Evolutionary conservation across 2,329 filamentous ascomycete species (phyloP).

Genomic region (Fusarium sp.): DNA sequence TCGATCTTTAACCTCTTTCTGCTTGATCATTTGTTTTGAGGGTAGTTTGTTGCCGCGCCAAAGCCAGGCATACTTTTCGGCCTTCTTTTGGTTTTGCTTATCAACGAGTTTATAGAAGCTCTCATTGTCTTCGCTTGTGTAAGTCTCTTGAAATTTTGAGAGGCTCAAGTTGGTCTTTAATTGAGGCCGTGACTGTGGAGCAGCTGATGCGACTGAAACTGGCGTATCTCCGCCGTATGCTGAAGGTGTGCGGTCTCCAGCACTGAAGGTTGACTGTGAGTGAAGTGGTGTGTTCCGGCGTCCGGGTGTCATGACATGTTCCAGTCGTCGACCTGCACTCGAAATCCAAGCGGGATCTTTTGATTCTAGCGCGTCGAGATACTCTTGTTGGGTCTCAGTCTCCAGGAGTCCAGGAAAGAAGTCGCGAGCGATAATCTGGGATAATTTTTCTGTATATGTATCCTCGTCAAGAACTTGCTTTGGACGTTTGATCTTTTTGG

Average conservation of each 20-base stretch:
- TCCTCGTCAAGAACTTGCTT: conserved; percentile 92
- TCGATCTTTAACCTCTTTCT: conserved; percentile 69
- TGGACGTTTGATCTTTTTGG: conserved; percentile 92
- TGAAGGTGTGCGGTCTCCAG: conserved; percentile 67
- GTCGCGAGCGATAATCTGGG: conserved; percentile 94
- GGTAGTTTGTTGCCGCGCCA: conserved; percentile 89
- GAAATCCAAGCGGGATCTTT: conserved; percentile 87
- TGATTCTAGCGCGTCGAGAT: conserved; percentile 89
- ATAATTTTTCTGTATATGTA: conserved; percentile 88
- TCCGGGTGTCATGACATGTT: conserved; percentile 84
- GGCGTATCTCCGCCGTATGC: conserved; percentile 81
- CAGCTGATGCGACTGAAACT: conserved; percentile 61
- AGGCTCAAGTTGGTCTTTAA: conserved; percentile 84
- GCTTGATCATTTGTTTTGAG: conserved; percentile 79
- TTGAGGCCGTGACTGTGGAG: conserved; percentile 55
- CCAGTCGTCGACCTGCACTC: conserved; percentile 77
- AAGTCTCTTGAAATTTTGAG: conserved; percentile 87
- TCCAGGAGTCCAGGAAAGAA: conserved; percentile 95
- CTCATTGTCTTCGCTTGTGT: conserved; percentile 98
- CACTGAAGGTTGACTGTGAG: conserved; percentile 34
- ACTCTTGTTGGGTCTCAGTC: conserved; percentile 88
- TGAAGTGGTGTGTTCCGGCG: conserved; percentile 52
- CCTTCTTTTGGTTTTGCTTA: conserved; percentile 85
- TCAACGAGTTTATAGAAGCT: conserved; percentile 94
- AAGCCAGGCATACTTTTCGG: conserved; percentile 88